Base-by-base conservation (phyloP, 1,284 basidiomycete species). In the Ustilago hordei region DNA sequence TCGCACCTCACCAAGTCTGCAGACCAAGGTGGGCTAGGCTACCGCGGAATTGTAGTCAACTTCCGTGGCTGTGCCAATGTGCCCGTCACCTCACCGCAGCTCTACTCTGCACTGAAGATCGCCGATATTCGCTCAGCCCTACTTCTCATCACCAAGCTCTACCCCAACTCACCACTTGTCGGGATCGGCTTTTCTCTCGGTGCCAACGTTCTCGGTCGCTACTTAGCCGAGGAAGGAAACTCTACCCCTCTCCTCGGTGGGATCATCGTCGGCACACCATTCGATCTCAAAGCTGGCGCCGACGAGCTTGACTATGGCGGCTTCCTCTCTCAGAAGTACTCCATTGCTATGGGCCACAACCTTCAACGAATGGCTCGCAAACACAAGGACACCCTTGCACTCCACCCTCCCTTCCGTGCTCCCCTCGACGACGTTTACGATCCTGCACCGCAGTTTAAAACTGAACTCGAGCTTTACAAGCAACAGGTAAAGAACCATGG, bases 111-210 rank as follows among this genome's bases (percentile, higher is more conserved):
- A 17, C 75, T 82, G 61, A 88, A 94, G 78, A 95, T 94, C 12
- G 91, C 93, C 74, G 95, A 98, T 87, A 88, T 95, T 39, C 91
- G 94, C 53, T 91, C 91, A 62, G 93, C 94, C 1, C 86, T 95
- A 52, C 89, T 93, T 83, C 93, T 93, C 87, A 90, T 98, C 59
- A 89, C 91, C 6, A 87, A 90, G 67, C 87, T 88, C 67, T 95
- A 92, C 81, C 95, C 97, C 2, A 87, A 89, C 28, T 93, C 95
- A 0, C 92, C 92, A 8, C 88, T 98, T 45, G 88, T 95, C 38
- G 96, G 93, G 12, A 87, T 97, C 34, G 95, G 95, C 7, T 99
- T 98, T 88, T 97, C 94, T 3, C 90, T 99, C 54, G 97, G 96
- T 58, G 94, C 95, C 43, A 94, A 94, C 82, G 92, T 98, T 48